A percentile compares a stretch with the other conserved stretches of the same genome.
Evolutionary conservation across 139 green algal species (phyloP).

Genomic region (Gonium pectorale): DNA sequence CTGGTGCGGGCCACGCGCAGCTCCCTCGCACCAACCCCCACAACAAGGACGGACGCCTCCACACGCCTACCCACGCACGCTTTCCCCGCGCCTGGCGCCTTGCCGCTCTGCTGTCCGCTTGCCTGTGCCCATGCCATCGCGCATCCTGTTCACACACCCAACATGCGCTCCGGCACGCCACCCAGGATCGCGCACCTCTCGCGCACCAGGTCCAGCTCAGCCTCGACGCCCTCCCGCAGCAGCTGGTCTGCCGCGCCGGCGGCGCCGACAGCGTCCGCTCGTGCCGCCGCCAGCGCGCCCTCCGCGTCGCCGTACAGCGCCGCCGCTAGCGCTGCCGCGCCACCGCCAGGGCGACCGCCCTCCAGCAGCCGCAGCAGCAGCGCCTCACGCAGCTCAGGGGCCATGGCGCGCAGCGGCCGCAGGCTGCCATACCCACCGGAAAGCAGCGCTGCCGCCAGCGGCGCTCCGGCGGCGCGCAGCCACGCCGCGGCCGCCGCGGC

Average conservation of each 20-base stretch:
- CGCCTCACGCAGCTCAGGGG: conserved; percentile 27
- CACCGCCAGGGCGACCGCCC: not conserved
- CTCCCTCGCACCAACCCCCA: too few species aligned
- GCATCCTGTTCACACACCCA: too few species aligned
- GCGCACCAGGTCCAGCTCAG: conserved; percentile 24
- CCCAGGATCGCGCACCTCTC: not conserved
- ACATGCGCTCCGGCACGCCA: not conserved
- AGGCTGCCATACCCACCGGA: conserved; percentile 25
- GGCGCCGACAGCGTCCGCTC: not conserved
- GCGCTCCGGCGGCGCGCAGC: not conserved
- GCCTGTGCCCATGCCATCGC: too few species aligned
- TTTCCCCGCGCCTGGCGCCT: too few species aligned
- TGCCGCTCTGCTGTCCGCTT: too few species aligned
- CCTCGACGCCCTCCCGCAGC: not conserved
- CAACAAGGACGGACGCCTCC: too few species aligned
- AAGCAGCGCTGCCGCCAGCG: conserved; percentile 22
- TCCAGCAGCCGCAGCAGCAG: conserved; percentile 39
- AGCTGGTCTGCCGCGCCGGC: not conserved
- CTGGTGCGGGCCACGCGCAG: too few species aligned
- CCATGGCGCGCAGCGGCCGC: not conserved
- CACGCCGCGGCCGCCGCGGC: conserved; percentile 1
- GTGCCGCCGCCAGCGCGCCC: not conserved
- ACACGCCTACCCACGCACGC: too few species aligned
- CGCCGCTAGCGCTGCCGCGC: conserved; percentile 5
- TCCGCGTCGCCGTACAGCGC: conserved; percentile 18